Base-by-base conservation (phyloP, 441 rosid species). In the Cnidoscolus chayamansa region DNA sequence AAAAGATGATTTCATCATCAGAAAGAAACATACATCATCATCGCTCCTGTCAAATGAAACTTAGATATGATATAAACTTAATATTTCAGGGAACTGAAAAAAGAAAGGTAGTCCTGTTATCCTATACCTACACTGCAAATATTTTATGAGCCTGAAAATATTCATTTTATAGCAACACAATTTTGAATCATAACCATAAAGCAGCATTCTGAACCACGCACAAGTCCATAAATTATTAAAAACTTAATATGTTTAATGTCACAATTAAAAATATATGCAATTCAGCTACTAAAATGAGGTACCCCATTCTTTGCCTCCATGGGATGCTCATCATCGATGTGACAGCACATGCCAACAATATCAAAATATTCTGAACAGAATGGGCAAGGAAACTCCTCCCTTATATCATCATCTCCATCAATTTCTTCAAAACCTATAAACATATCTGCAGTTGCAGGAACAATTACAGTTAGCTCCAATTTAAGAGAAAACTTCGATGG, bases 371-470 rank as follows among this genome's bases (percentile, higher is more conserved):
- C 93, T 10, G 97, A 86, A 73, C 99, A 94, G 83, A 95, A 95
- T 30, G 99, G 98, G 79, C 99, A 95, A 37, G 93, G 88, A 77
- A 89, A 95, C 84, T 94, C 98, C 82, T 92, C 98, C 80, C 89
- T 84, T 75, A 88, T 78, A 77, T 92, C 96, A 80, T 88, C 94
- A 78, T 94, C 99, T 61, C 87, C 98, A 73, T 90, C 97, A 13
- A 86, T 72, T 77, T 94, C 97, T 82, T 94, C 99, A 74, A 89
- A 87, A 60, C 89, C 92, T 90, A 87, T 85, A 69, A 84, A 89
- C 83, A 88, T 82, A 72, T 92, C 98, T 90, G 98, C 87, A 86
- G 20, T 80, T 63, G 58, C 78, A 81, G 75, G 67, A 49, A 64
- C 31, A 56, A 63, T 69, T 69, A 65, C 58, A 70, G 45, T 73